Evolutionary conservation across 2,329 filamentous ascomycete species (phyloP), one percentile per base, ranked within the genome.

Genomic region (Niveomyces coronatus): DNA sequence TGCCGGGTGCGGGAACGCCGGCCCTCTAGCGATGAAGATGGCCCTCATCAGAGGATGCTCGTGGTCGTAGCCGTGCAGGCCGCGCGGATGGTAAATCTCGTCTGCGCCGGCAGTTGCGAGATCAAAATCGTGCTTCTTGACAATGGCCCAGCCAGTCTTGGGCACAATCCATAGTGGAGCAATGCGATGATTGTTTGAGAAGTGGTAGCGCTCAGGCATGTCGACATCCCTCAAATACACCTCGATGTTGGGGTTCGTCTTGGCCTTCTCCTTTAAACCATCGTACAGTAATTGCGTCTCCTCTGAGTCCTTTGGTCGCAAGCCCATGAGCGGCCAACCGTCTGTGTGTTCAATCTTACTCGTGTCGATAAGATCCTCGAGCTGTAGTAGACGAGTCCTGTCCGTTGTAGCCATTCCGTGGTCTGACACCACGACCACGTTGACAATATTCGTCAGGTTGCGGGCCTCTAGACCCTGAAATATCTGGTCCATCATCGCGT

Each of bases 341-440:
- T 98, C 91, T 18, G 78, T 82, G 54, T 91, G 86, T 42, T 82
- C 81, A 31, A 96, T 79, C 49, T 86, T 72, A 34, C 63, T 65
- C 5, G 82, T 70, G 54, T 95, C 85, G 32, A 96, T 69, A 4
- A 96, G 62, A 52, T 95, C 86, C 46, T 98, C 91, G 3, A 96
- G 68, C 59, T 96, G 91, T 18, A 96, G 72, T 31, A 96, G 66
- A 9, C 91, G 75, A 14, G 78, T 70, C 0, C 74, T 76, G 43
- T 88, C 84, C 0, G 91, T 96, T 0, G 87, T 94, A 1, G 91
- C 91, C 91, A 98, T 98, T 35, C 91, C 91, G 55, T 98, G 91
- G 55, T 98, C 91, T 1, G 87, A 95, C 3, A 98, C 89, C n/a
- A 98, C 72, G 23, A 98, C 79, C 7, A 98, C 73, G 48, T 98